Percentiles rank a stretch among this genome's conserved stretches.
phyloP scores from a whole-genome alignment of 1,284 basidiomycete species.

The Leccinum ponderosum region DNA sequence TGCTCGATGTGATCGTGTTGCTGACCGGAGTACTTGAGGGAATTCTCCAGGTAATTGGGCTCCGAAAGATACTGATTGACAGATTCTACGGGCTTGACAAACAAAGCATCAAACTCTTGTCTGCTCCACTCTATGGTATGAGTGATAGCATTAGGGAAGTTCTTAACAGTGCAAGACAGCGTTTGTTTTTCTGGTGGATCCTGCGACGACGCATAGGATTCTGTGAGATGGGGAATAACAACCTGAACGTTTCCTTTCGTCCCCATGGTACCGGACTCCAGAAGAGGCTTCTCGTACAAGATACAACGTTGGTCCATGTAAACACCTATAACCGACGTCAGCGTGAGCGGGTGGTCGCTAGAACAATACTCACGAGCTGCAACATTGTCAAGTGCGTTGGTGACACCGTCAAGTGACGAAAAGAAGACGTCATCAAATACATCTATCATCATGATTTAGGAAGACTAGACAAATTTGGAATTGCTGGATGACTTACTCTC shows the following conservation, averaged over 20 bases:
- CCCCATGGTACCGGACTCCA: constrained; percentile 98
- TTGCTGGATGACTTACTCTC: constrained; percentile 67
- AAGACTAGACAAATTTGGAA: constrained; percentile 1
- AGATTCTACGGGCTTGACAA: constrained; percentile 92
- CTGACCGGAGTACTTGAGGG: constrained; percentile 88
- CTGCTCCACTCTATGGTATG: constrained; percentile 99
- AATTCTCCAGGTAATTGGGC: constrained; percentile 92
- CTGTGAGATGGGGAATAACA: constrained; percentile 92
- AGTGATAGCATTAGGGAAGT: constrained; percentile 98
- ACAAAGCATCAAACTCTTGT: constrained; percentile 90
- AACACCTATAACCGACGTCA: constrained; percentile 55
- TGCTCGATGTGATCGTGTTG: constrained; percentile 90
- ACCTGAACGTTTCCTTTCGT: constrained; percentile 99
- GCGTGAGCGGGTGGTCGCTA: not conserved
- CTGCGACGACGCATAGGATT: constrained; percentile 98
- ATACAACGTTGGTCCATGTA: constrained; percentile 99
- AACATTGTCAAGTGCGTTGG: constrained; percentile 99
- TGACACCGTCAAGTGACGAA: constrained; percentile 87
- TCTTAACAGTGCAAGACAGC: constrained; percentile 98
- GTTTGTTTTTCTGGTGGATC: constrained; percentile 99
- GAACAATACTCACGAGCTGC: constrained; percentile 72
- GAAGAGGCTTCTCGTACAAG: constrained; percentile 94
- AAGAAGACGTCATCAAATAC: constrained; percentile 94
- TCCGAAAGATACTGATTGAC: constrained; percentile 98
- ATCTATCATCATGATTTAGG: constrained; percentile 46